Evolutionary conservation across 306 rosid species (phyloP), one percentile per base, ranked within the genome.

Genomic region (Geum urbanum): DNA sequence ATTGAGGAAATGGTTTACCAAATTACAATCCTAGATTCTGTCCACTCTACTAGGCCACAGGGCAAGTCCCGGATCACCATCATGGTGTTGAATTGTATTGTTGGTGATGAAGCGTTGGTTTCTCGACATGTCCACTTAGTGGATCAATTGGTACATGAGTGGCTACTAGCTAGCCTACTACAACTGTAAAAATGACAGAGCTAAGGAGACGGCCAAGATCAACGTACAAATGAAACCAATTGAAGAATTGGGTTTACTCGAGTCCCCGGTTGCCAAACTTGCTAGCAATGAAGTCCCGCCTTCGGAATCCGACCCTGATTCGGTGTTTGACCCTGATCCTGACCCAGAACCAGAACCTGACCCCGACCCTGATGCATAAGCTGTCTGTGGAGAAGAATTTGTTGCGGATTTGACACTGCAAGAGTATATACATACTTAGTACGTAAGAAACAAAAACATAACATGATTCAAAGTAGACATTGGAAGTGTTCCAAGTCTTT

Each of bases 281-380:
- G 96, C 96, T 2, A 88, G 74, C 85, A 89, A 84, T 53, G 91
- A 72, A 67, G 79, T 51, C 27, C 87, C 85, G 18, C 84, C 8
- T 64, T 73, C 81, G 7, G 87, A 45, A 22, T 73, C 83, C 19
- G 79, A 22, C 5, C 27, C 27, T 24, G 27, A 24, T 24, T 24
- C 27, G 0, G 27, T 24, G 27, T 24, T 24, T 24, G 27, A 24
- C 27, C 27, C 27, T 24, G 27, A 24, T 24, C 27, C 27, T 24
- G 27, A 24, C 27, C 27, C 27, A 24, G 27, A 24, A 24, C 27
- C 27, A 24, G 27, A 24, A 24, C 76, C 75, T 1, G 81, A 59
- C 15, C 47, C 39, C 12, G 71, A 51, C 3, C 68, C 76, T 3
- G 70, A 52, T 43, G 9, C 79, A 13, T 37, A 46, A 0, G 78